Conservation (phyloP, 345 rosid genomes). For the Linum trigynum region DNA sequence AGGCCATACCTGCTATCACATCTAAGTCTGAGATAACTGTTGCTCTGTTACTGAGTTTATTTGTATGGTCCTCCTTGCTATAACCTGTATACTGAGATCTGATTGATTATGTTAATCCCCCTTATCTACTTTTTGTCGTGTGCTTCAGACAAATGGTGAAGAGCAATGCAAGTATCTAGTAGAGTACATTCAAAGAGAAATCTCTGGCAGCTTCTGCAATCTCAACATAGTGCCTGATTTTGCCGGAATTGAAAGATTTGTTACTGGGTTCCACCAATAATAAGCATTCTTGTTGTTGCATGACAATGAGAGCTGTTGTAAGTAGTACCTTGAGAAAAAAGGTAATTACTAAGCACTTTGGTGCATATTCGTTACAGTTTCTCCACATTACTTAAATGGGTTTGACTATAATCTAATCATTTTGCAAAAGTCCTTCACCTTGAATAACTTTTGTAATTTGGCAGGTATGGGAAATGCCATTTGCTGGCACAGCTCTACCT, state of each 20-base stretch:
- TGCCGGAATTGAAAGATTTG: conserved; percentile 56
- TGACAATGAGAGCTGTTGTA: too few relatives aligned
- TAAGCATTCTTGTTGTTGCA: too few relatives aligned
- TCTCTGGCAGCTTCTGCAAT: conserved; percentile 38
- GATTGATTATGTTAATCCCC: not conserved
- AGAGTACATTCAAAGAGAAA: conserved; percentile 37
- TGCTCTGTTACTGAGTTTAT: not conserved
- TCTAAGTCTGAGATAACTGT: not conserved
- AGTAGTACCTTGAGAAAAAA: too few relatives aligned
- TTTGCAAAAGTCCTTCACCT: too few relatives aligned
- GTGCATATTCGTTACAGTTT: too few relatives aligned
- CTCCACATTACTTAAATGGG: too few relatives aligned
- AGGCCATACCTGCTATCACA: not conserved
- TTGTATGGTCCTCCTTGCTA: not conserved
- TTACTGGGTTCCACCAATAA: conserved; percentile 50
- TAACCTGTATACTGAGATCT: not conserved
- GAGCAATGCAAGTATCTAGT: conserved; percentile 61
- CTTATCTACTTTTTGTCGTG: too few relatives aligned
- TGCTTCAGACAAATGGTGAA: conserved; percentile 70
- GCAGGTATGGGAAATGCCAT: too few relatives aligned
- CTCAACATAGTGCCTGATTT: conserved; percentile 50
- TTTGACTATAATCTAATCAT: too few relatives aligned
- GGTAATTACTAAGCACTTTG: too few relatives aligned
- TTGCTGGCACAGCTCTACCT: too few relatives aligned
- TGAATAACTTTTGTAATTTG: too few relatives aligned